These are phyloP conservation scores for Apophysomyces ossiformis DNA, from an alignment of 371 early-diverging fungal species.

Conservation along the genomic window DNA sequence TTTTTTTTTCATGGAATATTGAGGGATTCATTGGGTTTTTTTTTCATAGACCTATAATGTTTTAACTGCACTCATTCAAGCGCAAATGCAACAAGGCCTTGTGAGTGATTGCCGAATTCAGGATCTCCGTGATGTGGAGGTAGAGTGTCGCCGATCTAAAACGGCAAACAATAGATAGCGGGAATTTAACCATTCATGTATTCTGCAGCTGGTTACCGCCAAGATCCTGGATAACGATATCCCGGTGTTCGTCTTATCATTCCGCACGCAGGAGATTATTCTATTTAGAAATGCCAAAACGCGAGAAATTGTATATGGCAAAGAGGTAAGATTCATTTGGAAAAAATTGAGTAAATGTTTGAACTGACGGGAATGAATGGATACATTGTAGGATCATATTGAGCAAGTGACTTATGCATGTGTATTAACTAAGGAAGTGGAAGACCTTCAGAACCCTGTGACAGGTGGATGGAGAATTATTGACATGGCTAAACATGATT, in stretches of 20 bases:
- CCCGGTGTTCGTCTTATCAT: slow-evolving; percentile 88
- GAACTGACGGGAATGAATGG: too few relatives aligned
- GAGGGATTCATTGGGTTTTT: slow-evolving; percentile 5
- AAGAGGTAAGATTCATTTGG: slow-evolving; percentile 55
- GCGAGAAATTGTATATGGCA: slow-evolving; percentile 85
- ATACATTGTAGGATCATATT: slow-evolving; percentile 70
- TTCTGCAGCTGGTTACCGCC: slow-evolving; percentile 68
- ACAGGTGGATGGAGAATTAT: slow-evolving; percentile 94
- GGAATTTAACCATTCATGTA: background rate
- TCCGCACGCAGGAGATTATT: slow-evolving; percentile 93
- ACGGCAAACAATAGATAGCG: background rate
- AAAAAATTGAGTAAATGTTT: background rate
- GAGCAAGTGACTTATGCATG: slow-evolving; percentile 86
- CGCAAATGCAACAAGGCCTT: slow-evolving; percentile 86
- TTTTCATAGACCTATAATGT: slow-evolving; percentile 81
- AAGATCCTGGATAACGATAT: slow-evolving; percentile 91
- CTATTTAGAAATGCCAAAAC: slow-evolving; percentile 88
- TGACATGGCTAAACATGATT: slow-evolving; percentile 84
- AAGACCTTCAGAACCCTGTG: slow-evolving; percentile 83
- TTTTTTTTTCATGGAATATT: slow-evolving; percentile 20
- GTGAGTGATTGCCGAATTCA: slow-evolving; percentile 92
- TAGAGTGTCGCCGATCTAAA: slow-evolving; percentile 35
- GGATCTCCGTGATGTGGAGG: slow-evolving; percentile 90
- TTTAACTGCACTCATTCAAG: slow-evolving; percentile 83
- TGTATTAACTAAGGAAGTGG: slow-evolving; percentile 88